A percentile compares a stretch with the other conserved stretches of the same genome.
phyloP scores from a whole-genome alignment of 2,329 filamentous ascomycete species.

The Elsinoe australis region DNA sequence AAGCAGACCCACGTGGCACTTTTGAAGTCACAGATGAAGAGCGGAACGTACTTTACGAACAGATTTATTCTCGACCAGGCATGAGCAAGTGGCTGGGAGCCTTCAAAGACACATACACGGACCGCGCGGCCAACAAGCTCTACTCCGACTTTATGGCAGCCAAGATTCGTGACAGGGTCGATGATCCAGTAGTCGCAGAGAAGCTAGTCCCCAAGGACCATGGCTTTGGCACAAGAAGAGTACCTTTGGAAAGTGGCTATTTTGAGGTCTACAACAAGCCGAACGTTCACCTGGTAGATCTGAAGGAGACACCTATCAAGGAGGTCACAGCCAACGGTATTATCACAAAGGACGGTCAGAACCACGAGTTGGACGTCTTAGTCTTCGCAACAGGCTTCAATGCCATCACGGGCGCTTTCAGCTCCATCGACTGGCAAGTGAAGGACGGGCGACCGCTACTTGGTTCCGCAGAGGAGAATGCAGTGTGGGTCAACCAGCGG shows the following conservation, averaged over 20 bases:
- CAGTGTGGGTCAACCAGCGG: constrained; percentile 30
- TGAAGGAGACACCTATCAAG: constrained; percentile 40
- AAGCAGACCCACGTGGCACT: constrained; percentile 28
- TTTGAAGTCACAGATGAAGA: constrained; percentile 20
- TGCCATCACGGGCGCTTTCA: constrained; percentile 31
- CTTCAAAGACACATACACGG: constrained; percentile 28
- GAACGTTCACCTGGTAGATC: constrained; percentile 25
- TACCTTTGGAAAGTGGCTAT: constrained; percentile 32
- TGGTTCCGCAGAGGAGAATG: constrained; percentile 37
- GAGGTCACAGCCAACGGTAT: constrained; percentile 27
- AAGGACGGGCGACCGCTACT: constrained; percentile 27
- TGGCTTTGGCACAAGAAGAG: constrained; percentile 15
- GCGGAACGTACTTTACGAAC: constrained; percentile 27
- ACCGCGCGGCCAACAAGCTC: constrained; percentile 30
- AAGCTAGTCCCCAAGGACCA: constrained; percentile 15
- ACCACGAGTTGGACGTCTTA: constrained; percentile 25
- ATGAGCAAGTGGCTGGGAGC: constrained; percentile 12
- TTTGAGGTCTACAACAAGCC: constrained; percentile 26
- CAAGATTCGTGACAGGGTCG: constrained; percentile 16
- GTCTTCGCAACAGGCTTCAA: constrained; percentile 41
- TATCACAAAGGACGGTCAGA: constrained; percentile 22
- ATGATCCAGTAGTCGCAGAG: constrained; percentile 14
- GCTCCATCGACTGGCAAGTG: constrained; percentile 32
- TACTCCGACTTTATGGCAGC: constrained; percentile 27
- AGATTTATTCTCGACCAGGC: constrained; percentile 29